Base-by-base conservation (phyloP, 2,329 filamentous ascomycete species). In the Paraphoma chrysanthemicola region DNA sequence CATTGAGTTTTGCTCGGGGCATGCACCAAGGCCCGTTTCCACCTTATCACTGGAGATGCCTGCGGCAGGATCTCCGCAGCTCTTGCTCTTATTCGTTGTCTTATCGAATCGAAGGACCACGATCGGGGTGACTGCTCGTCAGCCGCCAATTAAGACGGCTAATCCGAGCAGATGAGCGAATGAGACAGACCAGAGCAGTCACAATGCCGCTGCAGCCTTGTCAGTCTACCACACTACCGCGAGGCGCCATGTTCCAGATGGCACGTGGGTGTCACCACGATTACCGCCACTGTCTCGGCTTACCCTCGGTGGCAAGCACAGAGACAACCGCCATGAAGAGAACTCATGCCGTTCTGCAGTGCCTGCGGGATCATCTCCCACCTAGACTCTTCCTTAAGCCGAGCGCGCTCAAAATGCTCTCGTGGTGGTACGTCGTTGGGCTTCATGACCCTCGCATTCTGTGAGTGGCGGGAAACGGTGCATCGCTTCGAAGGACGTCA, bases 401-500 rank as follows among this genome's bases (percentile, higher is more conserved):
- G 33, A 38, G 33, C 33, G 23, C 5, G 23, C 23, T 23, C 23
- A 23, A 5, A 23, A 23, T 23, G 23, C 23, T 23, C 23, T 23
- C 23, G 23, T 23, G 3, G 23, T 23, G 23, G 23, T 23, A 23
- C 3, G 5, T 23, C 23, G 23, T 23, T 23, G 23, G 23, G 23
- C 23, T 23, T 23, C 23, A 23, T 5, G 23, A 23, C 23, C 23
- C 23, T 23, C 23, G 28, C 33, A 9, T 46, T 17, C n/a, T 38
- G 8, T 44, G 43, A 52, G 50, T 52, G 43, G 50, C 14, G 16
- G 12, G 46, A 12, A n/a, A 23, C 44, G 16, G 38, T 44, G 43
- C 30, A 31, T 42, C 31, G 44, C 30, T 46, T 46, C 31, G 17
- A 46, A 30, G 18, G 29, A 8, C 29, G 31, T 36, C n/a, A 41